Evolutionary conservation across 202 grass and related monocot genomes (phyloP), one percentile per base, ranked within the genome.

Genomic region (Carex sylvatica): DNA sequence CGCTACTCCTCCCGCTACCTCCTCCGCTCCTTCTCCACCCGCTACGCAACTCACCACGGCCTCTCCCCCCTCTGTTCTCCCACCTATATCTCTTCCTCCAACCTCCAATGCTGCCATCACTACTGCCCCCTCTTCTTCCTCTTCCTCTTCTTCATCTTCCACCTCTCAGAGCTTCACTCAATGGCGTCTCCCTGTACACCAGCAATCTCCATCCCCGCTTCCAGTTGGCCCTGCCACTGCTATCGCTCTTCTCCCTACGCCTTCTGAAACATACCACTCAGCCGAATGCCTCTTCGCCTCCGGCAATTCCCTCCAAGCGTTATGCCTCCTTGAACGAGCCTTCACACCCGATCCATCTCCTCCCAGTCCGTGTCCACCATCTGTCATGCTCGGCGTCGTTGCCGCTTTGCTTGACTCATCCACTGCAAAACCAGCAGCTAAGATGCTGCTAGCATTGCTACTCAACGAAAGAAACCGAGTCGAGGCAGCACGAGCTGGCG

Each of bases 111-210:
- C 47, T 61, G 3, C 61, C 77, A 11, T 38, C 83, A 10, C 54
- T 80, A 33, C 87, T 40, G 44, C 73, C 0, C 91, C 92, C 0
- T 82, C 91, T 8, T 93, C 96, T 0, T 99, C 91, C 0, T 99
- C 96, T 0, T 99, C 96, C 0, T 99, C 96, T 0, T 99, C 96
- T 0, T 95, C 96, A 0, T 95, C 92, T 5, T 99, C 96, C 11
- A 90, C 96, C 19, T 99, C 91, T 15, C 96, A 98, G 86, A 99
- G 92, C 85, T 99, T 99, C 88, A 99, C 96, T 18, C 93, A 96
- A 83, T 99, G 96, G 96, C 67, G 96, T 56, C 86, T 96, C 83
- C 96, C 96, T 3, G 90, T 99, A 68, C 92, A 95, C 80, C 96
- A 98, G 79, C 91, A 90, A 86, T 93, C 86, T 70, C 96, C 88